Conservation (phyloP, 2,329 filamentous ascomycete genomes). For the Colletotrichum truncatum region DNA sequence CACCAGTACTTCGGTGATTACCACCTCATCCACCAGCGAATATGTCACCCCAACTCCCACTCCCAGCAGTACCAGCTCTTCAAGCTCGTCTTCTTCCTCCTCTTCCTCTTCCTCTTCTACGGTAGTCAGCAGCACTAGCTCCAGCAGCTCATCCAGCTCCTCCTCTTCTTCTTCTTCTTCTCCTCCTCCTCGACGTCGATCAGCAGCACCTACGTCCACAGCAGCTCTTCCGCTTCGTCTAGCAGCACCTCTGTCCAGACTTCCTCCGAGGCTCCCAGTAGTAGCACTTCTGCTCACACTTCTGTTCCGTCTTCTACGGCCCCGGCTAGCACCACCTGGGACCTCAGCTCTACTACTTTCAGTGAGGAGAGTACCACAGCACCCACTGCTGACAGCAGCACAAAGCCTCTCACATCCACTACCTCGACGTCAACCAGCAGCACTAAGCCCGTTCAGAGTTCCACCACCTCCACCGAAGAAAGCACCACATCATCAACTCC, state of each 20-base stretch:
- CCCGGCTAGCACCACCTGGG: conserved; percentile 2
- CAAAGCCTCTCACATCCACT: not conserved
- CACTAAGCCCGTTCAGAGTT: not conserved
- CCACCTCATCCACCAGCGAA: not conserved
- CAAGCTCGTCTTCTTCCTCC: too few species aligned
- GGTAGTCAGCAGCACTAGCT: not conserved
- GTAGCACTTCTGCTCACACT: not conserved
- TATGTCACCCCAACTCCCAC: not conserved
- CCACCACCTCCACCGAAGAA: not conserved
- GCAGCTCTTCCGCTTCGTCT: not conserved
- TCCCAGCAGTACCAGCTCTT: conserved; percentile 2
- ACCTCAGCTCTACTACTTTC: not conserved
- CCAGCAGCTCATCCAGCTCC: too few species aligned
- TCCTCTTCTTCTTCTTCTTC: not conserved
- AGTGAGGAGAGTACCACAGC: not conserved
- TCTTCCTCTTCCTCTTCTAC: not conserved
- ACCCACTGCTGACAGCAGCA: conserved; percentile 2
- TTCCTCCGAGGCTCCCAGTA: too few species aligned
- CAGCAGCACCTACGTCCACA: conserved; percentile 5
- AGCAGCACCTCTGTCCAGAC: not conserved
- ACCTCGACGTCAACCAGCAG: not conserved
- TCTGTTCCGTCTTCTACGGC: not conserved
- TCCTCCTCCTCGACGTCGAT: not conserved
- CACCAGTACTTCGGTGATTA: not conserved
- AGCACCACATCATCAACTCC: not conserved